A percentile compares a stretch with the other conserved stretches of the same genome.
Conservation (phyloP, 2,329 filamentous ascomycete species). For the Cercospora janseana region DNA sequence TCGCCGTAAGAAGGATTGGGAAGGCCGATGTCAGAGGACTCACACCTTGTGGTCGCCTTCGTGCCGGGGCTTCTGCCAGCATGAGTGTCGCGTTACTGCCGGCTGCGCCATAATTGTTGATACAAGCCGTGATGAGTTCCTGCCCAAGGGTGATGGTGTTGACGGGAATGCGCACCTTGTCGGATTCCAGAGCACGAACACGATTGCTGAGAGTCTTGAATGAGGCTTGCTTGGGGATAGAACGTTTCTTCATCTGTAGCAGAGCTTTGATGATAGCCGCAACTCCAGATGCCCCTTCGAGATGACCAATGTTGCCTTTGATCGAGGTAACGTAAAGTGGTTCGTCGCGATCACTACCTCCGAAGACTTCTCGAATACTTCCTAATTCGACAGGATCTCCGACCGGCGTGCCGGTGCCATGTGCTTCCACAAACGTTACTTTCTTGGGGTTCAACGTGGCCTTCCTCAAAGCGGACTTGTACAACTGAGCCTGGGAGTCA, state of each 20-base stretch:
- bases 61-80: too few species aligned
- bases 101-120: too few species aligned
- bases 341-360: background rate
- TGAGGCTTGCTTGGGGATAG: constrained; percentile 33
- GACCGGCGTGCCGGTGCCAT: constrained; percentile 18
- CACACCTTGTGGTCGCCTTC: too few species aligned
- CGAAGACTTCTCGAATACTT: constrained; percentile 4
- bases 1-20: too few species aligned
- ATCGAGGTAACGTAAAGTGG: constrained; percentile 33
- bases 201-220: constrained; percentile 15
- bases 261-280: constrained; percentile 38
- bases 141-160: too few species aligned
- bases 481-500: constrained; percentile 1
- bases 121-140: too few species aligned
- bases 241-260: constrained; percentile 36
- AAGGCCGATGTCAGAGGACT: too few species aligned
- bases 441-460: constrained; percentile 17
- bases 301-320: constrained; percentile 40
- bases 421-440: constrained; percentile 15
- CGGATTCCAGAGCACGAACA: background rate
- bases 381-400: constrained; percentile 16
- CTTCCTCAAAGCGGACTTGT: background rate
- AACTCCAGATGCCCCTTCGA: constrained; percentile 39
- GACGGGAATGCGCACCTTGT: constrained; percentile 1
- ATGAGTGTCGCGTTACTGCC: too few species aligned